These are phyloP conservation scores for Proliferodiscus dingleyae DNA, from an alignment of 2,329 filamentous ascomycete genomes.

Conservation along the genomic window DNA sequence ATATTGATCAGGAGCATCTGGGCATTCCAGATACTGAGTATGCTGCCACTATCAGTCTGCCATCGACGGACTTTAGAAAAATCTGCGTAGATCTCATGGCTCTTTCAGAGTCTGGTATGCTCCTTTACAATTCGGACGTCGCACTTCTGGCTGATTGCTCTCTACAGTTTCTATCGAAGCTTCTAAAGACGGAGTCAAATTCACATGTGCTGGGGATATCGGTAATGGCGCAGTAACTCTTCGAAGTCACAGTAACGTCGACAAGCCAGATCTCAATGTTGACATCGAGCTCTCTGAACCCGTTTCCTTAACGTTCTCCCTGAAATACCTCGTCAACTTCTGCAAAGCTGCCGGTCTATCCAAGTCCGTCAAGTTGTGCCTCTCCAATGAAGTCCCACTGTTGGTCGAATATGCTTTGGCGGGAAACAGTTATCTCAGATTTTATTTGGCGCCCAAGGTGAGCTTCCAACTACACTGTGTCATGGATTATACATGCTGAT, in stretches of 20 bases:
- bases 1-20: conserved; percentile 99
- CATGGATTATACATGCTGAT: conserved; percentile 14
- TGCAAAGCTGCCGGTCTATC: conserved; percentile 94
- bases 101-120: conserved; percentile 90
- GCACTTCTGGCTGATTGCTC: conserved; percentile 12
- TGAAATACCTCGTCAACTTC: conserved; percentile 99
- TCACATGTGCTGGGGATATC: conserved; percentile 89
- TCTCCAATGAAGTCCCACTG: conserved; percentile 94
- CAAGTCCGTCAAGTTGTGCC: conserved; percentile 77
- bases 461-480: not conserved
- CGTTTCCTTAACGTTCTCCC: conserved; percentile 90
- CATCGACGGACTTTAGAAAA: conserved; percentile 82
- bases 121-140: not conserved
- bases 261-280: conserved; percentile 82
- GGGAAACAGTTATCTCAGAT: conserved; percentile 84
- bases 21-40: conserved; percentile 99
- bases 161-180: conserved; percentile 84
- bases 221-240: conserved; percentile 92
- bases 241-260: conserved; percentile 80
- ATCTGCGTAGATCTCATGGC: conserved; percentile 90
- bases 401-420: conserved; percentile 85
- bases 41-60: conserved; percentile 84
- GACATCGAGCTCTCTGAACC: conserved; percentile 89
- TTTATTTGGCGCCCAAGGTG: conserved; percentile 98
- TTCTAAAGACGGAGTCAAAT: conserved; percentile 95